A percentile compares a stretch with the other conserved stretches of the same genome.
These are phyloP conservation scores for Trametes cinnabarina DNA, from an alignment of 768 basidiomycete species.

Conservation along the genomic window DNA sequence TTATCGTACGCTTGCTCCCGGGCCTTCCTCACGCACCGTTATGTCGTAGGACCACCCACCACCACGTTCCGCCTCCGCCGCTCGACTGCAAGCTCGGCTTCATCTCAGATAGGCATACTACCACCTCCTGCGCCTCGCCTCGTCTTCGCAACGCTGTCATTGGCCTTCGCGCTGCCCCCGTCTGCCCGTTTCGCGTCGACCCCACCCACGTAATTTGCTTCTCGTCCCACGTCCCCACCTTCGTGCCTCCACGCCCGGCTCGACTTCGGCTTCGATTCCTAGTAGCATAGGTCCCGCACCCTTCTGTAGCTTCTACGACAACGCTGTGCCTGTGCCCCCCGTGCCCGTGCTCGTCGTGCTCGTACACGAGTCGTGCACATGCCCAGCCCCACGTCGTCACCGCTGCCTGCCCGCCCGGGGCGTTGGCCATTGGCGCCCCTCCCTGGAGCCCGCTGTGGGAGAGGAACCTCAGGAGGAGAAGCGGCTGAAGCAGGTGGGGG, in stretches of 20 bases:
- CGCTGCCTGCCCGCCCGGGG: not conserved
- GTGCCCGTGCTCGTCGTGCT: not conserved
- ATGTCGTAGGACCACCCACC: not conserved
- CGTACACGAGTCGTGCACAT: not conserved
- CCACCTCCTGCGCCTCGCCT: not conserved
- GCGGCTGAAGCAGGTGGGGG: not conserved
- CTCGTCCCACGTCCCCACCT: not conserved
- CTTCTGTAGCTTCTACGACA: conserved; percentile 10
- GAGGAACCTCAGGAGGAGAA: not conserved
- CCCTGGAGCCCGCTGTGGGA: not conserved
- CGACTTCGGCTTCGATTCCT: conserved; percentile 7
- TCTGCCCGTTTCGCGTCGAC: not conserved
- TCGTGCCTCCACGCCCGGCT: not conserved
- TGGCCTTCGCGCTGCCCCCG: not conserved
- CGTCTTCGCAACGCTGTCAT: not conserved
- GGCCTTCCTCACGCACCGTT: conserved; percentile 3
- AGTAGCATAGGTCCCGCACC: conserved; percentile 6
- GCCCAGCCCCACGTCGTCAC: not conserved
- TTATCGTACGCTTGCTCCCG: conserved; percentile 6
- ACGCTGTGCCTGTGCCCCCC: conserved; percentile 4
- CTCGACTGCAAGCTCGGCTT: not conserved
- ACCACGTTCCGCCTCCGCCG: not conserved
- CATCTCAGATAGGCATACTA: not conserved
- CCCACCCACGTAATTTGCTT: not conserved
- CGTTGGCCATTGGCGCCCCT: not conserved